These are phyloP conservation scores for Starmerella bombi DNA, from an alignment of 805 yeast genomes.

Conservation along the genomic window DNA sequence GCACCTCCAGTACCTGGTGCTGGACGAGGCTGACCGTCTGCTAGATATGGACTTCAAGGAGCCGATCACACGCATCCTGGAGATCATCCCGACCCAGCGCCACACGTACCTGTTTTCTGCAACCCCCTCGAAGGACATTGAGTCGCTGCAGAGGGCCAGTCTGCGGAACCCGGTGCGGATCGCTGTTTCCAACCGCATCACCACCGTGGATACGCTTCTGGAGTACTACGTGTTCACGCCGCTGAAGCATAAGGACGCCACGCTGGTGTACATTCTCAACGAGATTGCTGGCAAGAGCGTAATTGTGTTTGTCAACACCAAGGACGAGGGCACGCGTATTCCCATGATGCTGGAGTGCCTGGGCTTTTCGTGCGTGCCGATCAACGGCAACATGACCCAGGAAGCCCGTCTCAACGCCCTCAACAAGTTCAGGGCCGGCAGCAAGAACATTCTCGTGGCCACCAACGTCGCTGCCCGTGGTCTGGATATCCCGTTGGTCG, in stretches of 20 bases:
- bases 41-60: slow-evolving; percentile 96
- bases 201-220: slow-evolving; percentile 86
- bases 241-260: slow-evolving; percentile 84
- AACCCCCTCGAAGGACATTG: slow-evolving; percentile 93
- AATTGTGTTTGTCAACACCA: slow-evolving; percentile 84
- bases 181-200: slow-evolving; percentile 75
- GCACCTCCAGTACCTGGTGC: slow-evolving; percentile 66
- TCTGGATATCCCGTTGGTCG: slow-evolving; percentile 88
- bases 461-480: slow-evolving; percentile 98
- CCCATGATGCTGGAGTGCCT: slow-evolving; percentile 66
- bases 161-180: slow-evolving; percentile 78
- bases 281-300: slow-evolving; percentile 75
- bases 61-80: slow-evolving; percentile 72
- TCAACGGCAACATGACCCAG: slow-evolving; percentile 93
- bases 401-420: slow-evolving; percentile 68
- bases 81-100: slow-evolving; percentile 65
- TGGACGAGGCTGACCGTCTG: slow-evolving; percentile 95
- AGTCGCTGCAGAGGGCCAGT: slow-evolving; percentile 87
- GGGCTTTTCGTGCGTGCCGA: slow-evolving; percentile 81
- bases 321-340: slow-evolving; percentile 87
- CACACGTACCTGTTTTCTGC: slow-evolving; percentile 84
- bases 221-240: slow-evolving; percentile 86
- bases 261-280: slow-evolving; percentile 64
- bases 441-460: slow-evolving; percentile 55
- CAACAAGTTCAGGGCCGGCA: slow-evolving; percentile 40